Evolutionary conservation across 768 basidiomycete genomes (phyloP), one percentile per base, ranked within the genome.

Genomic region (Coprinopsis marcescibilis): DNA sequence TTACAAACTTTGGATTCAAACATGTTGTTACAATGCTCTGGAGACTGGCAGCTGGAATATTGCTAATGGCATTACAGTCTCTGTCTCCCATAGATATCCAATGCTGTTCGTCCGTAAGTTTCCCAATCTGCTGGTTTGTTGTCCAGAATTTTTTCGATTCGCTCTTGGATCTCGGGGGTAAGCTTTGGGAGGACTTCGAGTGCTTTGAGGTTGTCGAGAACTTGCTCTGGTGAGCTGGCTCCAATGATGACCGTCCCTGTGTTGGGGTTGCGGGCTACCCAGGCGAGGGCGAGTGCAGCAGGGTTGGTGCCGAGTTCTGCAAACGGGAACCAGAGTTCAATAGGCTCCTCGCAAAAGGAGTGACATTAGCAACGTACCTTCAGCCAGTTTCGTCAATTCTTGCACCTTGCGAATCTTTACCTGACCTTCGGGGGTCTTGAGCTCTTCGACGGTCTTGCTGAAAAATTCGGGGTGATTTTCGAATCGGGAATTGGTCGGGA

Each of bases 401-500:
- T 67, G 69, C 43, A 91, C 81, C 61, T 89, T 88, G 43, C 73
- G 68, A 51, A 88, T 75, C 70, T 88, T 79, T 34, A 72, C 76
- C 50, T 76, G 65, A n/a, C 84, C 86, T 60, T 81, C 78, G 13
- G 74, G 73, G 12, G 61, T 57, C 52, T 80, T 65, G 35, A 89
- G 73, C 34, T 65, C 65, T 42, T 77, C 73, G 44, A 80, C 68
- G 1, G 70, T 76, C 34, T 68, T 65, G 51, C 78, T 74, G 71
- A 83, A 78, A 54, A 75, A 74, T 34, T 58, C 64, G 1, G 63
- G 46, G 54, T 84, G 78, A 48, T 66, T 78, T 23, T 75, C 77
- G 61, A 81, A 82, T 23, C 89, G 81, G 0, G 86, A 89, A 43
- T 76, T 82, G 6, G 75, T 62, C 1, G 89, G 89, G 56, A 91